A percentile compares a stretch with the other conserved stretches of the same genome.
Evolutionary conservation across 129 eudicot genomes (phyloP).

Genomic region (Erigeron canadensis): DNA sequence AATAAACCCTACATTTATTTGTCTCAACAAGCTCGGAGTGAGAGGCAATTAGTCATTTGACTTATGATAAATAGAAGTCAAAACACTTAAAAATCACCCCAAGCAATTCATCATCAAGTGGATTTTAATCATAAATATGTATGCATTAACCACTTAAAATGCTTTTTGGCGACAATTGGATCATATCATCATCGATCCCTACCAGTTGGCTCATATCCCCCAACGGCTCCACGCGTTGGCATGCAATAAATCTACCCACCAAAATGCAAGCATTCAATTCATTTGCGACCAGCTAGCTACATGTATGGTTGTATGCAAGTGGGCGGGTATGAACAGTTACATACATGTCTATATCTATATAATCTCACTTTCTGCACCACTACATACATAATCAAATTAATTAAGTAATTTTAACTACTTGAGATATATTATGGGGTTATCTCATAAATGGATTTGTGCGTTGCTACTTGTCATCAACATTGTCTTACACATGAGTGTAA

Average conservation of each 20-base stretch:
- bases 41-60: too few relatives aligned
- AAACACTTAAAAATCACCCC: too few relatives aligned
- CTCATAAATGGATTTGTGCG: slow-evolving; percentile 34
- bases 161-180: slow-evolving; percentile 7
- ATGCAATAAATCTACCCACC: slow-evolving; percentile 11
- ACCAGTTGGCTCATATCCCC: slow-evolving; percentile 3
- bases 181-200: slow-evolving; percentile 11
- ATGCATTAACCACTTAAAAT: not conserved
- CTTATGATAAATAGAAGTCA: too few relatives aligned
- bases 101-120: not conserved
- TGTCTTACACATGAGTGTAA: slow-evolving; percentile 25
- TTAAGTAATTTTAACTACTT: slow-evolving; percentile 5
- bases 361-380: not conserved
- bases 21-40: too few relatives aligned
- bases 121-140: not conserved
- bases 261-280: slow-evolving; percentile 6
- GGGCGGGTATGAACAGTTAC: slow-evolving; percentile 8
- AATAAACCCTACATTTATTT: too few relatives aligned
- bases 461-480: slow-evolving; percentile 28
- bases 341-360: slow-evolving; percentile 5
- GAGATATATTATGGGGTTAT: slow-evolving; percentile 28
- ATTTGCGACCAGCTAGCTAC: not conserved
- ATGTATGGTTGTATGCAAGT: slow-evolving; percentile 32
- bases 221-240: not conserved
- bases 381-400: slow-evolving; percentile 1